Conservation (phyloP, 148 eudicot genomes). For the Fagopyrum tataricum region DNA sequence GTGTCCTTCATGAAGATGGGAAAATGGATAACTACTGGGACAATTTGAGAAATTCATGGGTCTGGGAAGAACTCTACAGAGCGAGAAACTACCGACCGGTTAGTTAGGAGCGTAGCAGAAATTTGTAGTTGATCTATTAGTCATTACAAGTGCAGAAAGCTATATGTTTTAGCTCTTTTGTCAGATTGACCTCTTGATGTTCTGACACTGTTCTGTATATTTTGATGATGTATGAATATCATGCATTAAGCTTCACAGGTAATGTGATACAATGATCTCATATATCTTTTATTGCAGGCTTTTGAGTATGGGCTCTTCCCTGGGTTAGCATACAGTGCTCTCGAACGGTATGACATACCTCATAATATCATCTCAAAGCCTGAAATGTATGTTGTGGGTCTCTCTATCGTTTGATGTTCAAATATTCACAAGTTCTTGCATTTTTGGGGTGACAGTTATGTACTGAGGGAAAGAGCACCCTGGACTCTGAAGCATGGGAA, state of each 20-base stretch:
- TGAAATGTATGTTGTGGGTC: background rate
- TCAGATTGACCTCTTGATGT: background rate
- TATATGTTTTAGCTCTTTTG: background rate
- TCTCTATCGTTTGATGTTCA: background rate
- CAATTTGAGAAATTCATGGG: slow-evolving; percentile 69
- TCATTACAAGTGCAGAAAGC: background rate
- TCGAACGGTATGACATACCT: slow-evolving; percentile 60
- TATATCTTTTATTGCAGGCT: slow-evolving; percentile 44
- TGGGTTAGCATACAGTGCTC: slow-evolving; percentile 70
- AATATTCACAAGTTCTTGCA: background rate
- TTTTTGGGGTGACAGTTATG: slow-evolving; percentile 41
- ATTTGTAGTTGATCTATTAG: background rate
- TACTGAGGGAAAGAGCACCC: slow-evolving; percentile 72
- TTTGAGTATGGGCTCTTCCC: slow-evolving; percentile 85
- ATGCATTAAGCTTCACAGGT: background rate
- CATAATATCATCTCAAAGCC: slow-evolving; percentile 4
- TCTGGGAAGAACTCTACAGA: slow-evolving; percentile 80
- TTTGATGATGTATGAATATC: background rate
- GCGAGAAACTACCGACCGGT: slow-evolving; percentile 93
- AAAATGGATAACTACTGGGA: slow-evolving; percentile 74
- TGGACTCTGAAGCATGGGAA: slow-evolving; percentile 83
- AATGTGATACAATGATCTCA: background rate
- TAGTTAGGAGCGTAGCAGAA: slow-evolving; percentile 17
- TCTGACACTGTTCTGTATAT: background rate
- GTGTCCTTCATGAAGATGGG: slow-evolving; percentile 49